Evolutionary conservation across 495 filamentous ascomycete genomes (phyloP).

Genomic region (Evernia prunastri): DNA sequence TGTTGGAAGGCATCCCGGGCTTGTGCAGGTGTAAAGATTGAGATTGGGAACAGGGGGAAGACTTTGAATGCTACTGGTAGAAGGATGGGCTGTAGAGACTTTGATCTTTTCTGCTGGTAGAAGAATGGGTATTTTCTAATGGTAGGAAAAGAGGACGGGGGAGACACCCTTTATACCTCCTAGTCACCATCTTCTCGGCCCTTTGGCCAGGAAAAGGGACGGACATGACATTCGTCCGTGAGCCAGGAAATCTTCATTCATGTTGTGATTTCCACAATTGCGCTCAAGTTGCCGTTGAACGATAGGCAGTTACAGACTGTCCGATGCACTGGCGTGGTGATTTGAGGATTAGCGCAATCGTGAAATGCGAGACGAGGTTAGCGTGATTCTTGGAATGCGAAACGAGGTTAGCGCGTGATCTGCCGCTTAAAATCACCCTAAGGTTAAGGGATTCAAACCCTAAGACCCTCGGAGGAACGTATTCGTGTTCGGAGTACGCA

Average conservation of each 20-base stretch:
- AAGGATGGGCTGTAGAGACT: background rate
- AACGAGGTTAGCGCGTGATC: background rate
- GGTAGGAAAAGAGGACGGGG: background rate
- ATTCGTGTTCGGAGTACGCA: background rate
- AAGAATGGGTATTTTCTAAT: background rate
- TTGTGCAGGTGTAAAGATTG: background rate
- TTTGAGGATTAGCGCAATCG: background rate
- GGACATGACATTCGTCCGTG: background rate
- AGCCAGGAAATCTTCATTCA: background rate
- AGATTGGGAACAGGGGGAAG: no score
- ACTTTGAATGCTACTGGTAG: background rate
- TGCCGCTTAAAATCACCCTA: no score
- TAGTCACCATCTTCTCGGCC: background rate
- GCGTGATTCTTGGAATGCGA: background rate
- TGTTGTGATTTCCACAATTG: background rate
- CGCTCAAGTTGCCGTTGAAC: no score
- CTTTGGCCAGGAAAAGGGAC: background rate
- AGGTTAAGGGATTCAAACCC: no score
- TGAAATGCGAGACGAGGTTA: slow-evolving; percentile 2
- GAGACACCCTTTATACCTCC: background rate
- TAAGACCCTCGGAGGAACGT: no score
- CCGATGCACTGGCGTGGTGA: background rate
- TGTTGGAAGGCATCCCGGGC: slow-evolving; percentile 28
- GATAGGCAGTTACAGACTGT: background rate
- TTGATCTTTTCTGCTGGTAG: no score